Base-by-base conservation (phyloP, 345 rosid genomes). In the Carallia brachiata region DNA sequence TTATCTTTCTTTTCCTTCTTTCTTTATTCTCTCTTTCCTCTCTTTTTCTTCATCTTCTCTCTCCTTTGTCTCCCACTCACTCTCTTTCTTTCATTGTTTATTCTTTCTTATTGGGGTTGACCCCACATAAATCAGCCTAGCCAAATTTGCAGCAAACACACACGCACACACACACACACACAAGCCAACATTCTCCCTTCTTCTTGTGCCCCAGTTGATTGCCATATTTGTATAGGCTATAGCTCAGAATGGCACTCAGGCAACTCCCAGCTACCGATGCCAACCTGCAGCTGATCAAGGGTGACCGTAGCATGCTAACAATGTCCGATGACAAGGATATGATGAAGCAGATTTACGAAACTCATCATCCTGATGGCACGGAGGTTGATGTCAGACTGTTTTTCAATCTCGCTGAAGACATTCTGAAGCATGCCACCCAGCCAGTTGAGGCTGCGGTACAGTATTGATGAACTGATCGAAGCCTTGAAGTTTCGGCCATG, bases 321-420 rank as follows among this genome's bases (percentile, higher is more conserved):
- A 72, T 81, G 73, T 86, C 90, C 1, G 96, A 91, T 73, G 91
- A 91, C 55, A 82, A 62, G 65, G 75, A 77, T 78, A 85, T 88
- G 90, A 76, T 88, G 84, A 83, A 81, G 68, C 85, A 84, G 63
- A 72, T 89, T 58, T 58, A 39, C 56, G 75, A 75, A 47, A 89
- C 90, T 23, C 93, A 92, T 72, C 72, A 84, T 37, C 89, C 92
- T 36, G 92, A 86, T 71, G 93, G 86, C 56, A 83, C 89, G 8
- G 90, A 87, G 27, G 79, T 89, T 39, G 87, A 87, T 68, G 90
- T 88, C 19, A 81, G 67, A 52, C 90, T 89, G 36, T 89, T 92
- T 73, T 84, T 89, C 69, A 31, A 61, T 36, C 73, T 92, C 59
- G 82, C 85, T 13, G 84, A 88, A 73, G 96, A 87, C 72, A 92